Conservation (phyloP, 305 asterid genomes). For the Fraxinus angustifolia region DNA sequence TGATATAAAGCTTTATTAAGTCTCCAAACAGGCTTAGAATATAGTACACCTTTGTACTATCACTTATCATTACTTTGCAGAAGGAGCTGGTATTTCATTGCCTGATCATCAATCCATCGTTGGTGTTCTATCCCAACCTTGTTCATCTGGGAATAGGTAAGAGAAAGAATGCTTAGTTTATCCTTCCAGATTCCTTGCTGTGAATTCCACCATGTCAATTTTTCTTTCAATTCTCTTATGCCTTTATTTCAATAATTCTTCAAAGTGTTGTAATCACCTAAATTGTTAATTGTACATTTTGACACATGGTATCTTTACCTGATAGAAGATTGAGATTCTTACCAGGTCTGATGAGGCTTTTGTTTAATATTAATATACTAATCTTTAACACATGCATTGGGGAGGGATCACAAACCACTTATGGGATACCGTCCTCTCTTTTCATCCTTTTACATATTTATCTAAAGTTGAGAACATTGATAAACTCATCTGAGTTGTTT, state of each 20-base stretch:
- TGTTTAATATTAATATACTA: conserved; percentile 6
- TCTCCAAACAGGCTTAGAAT: not conserved
- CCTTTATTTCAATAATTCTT: not conserved
- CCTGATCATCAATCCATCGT: conserved; percentile 72
- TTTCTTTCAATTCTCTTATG: not conserved
- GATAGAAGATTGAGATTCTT: not conserved
- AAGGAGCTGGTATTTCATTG: conserved; percentile 63
- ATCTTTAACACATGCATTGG: not conserved
- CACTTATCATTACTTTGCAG: conserved; percentile 41
- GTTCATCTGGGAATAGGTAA: conserved; percentile 82
- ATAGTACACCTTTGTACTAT: not conserved
- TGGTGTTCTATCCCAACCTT: conserved; percentile 85
- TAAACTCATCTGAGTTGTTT: not conserved
- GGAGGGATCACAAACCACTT: conserved; percentile 2
- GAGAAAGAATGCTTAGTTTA: conserved; percentile 7
- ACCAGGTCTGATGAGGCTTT: conserved; percentile 7
- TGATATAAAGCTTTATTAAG: not conserved
- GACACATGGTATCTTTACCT: not conserved
- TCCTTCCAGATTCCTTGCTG: conserved; percentile 10
- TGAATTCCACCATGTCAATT: conserved; percentile 4
- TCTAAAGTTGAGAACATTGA: not conserved
- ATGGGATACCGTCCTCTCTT: not conserved
- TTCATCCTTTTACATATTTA: not conserved
- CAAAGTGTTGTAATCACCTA: not conserved
- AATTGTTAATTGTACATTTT: not conserved